Percentiles rank a stretch among this genome's conserved stretches.
Evolutionary conservation across 768 basidiomycete genomes (phyloP).

Genomic region (Boletus tylopilopsis): DNA sequence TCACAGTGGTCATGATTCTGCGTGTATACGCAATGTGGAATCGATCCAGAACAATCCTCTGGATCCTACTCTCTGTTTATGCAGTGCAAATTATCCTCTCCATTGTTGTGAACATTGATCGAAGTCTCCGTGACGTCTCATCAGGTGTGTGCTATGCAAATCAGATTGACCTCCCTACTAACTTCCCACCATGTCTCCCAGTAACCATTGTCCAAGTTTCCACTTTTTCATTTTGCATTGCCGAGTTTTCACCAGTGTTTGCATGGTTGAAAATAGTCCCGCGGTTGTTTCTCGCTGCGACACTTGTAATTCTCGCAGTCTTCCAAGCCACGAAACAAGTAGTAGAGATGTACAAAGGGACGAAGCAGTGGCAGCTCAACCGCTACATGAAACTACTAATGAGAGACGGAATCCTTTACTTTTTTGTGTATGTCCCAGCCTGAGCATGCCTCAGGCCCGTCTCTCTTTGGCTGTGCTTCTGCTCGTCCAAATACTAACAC

Average conservation of each 20-base stretch:
- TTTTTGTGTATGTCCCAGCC: conserved; percentile 8
- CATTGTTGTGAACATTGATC: neutral
- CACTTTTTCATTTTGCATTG: neutral
- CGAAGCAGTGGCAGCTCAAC: conserved; percentile 6
- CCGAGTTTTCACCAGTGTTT: neutral
- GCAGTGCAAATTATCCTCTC: neutral
- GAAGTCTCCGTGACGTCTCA: neutral
- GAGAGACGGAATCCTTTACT: conserved; percentile 11
- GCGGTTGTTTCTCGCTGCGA: neutral
- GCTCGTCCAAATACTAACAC: too few relatives aligned
- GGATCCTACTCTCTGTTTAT: neutral
- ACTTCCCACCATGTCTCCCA: neutral
- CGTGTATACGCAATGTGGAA: conserved; percentile 4
- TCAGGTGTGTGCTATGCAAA: neutral
- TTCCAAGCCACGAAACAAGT: neutral
- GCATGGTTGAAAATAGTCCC: neutral
- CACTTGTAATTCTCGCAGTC: neutral
- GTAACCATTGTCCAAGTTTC: neutral
- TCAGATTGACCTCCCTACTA: too few relatives aligned
- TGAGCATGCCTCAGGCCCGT: too few relatives aligned
- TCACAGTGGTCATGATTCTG: conserved; percentile 1
- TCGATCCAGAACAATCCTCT: neutral
- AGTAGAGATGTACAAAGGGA: neutral
- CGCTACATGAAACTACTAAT: neutral
- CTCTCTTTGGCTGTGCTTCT: too few relatives aligned